phyloP scores from a whole-genome alignment of 306 rosid genomes.

The Gleditsia sinensis region DNA sequence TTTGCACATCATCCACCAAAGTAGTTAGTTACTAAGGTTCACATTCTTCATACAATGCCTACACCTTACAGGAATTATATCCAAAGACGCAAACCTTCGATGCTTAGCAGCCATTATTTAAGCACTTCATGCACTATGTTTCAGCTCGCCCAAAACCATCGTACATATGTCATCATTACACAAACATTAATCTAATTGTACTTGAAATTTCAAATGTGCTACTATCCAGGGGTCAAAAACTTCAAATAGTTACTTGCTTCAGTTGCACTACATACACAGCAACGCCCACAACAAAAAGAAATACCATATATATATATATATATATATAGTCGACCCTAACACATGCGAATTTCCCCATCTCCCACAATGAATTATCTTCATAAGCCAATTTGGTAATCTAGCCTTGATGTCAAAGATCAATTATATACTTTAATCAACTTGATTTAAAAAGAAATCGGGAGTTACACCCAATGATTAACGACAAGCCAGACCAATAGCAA shows the following conservation, averaged over 20 bases:
- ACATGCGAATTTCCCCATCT: slow-evolving; percentile 34
- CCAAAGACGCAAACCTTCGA: background rate
- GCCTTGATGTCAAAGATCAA: slow-evolving; percentile 29
- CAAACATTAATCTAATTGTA: slow-evolving; percentile 30
- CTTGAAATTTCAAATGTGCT: background rate
- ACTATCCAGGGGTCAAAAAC: slow-evolving; percentile 33
- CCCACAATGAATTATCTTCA: slow-evolving; percentile 32
- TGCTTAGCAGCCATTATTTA: too few species aligned
- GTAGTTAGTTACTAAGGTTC: background rate
- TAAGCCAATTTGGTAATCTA: slow-evolving; percentile 38
- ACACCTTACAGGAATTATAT: background rate
- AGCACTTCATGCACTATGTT: background rate
- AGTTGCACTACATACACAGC: slow-evolving; percentile 36
- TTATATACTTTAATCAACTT: slow-evolving; percentile 38
- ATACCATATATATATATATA: slow-evolving; percentile 28
- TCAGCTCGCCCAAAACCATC: background rate
- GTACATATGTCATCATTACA: slow-evolving; percentile 22
- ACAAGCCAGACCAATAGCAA: slow-evolving; percentile 31
- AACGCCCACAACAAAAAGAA: slow-evolving; percentile 32
- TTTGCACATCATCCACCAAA: background rate
- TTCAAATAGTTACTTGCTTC: slow-evolving; percentile 26
- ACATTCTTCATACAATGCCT: background rate
- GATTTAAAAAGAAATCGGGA: slow-evolving; percentile 39
- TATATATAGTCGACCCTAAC: slow-evolving; percentile 31
- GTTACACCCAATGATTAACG: slow-evolving; percentile 37